phyloP scores from a whole-genome alignment of 371 early-diverging fungal genomes.

The Mortierella sp. region DNA sequence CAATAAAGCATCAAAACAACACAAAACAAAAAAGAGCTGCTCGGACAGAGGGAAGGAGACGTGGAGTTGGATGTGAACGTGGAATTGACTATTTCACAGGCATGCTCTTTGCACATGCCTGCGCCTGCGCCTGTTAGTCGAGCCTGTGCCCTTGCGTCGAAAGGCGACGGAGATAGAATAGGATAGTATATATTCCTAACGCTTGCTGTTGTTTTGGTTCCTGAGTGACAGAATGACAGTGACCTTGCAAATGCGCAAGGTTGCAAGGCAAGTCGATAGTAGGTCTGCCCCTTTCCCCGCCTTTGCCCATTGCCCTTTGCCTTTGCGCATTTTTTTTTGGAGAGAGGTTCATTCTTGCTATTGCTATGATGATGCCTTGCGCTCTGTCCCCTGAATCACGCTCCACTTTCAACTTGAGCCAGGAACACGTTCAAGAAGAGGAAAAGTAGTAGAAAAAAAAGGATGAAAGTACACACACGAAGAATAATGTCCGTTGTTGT shows the following conservation, averaged over 20 bases:
- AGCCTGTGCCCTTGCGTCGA: background rate
- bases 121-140: too few relatives aligned
- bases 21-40: background rate
- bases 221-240: background rate
- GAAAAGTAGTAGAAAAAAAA: background rate
- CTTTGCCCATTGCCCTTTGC: background rate
- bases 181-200: too few relatives aligned
- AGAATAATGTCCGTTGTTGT: background rate
- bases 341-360: background rate
- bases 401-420: conserved; percentile 3
- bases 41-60: background rate
- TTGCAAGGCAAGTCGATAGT: background rate
- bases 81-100: background rate
- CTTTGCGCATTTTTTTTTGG: background rate
- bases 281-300: background rate
- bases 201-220: background rate
- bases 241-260: background rate
- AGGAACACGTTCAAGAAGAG: background rate
- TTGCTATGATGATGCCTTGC: background rate
- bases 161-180: background rate
- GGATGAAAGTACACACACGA: background rate
- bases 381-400: conserved; percentile 1
- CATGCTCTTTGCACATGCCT: conserved; percentile 1
- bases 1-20: too few relatives aligned
- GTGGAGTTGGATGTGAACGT: background rate